These are phyloP conservation scores for Diphasiastrum complanatum DNA, from an alignment of 83 land plant genomes.

Conservation along the genomic window DNA sequence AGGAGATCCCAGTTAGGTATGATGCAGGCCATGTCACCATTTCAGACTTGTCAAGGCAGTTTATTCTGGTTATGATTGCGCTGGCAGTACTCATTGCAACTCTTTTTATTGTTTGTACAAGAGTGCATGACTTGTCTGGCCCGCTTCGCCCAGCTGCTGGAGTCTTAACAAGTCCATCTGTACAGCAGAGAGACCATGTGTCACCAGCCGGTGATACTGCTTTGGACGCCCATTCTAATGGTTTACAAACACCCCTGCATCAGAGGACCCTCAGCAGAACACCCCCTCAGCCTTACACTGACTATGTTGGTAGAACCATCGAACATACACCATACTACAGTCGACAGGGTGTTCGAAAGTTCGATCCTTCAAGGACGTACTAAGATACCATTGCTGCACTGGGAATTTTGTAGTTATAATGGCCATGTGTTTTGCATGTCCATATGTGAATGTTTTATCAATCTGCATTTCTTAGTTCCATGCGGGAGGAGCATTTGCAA, in stretches of 20 bases:
- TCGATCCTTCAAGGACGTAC: constrained; percentile 13
- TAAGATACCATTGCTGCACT: too few species aligned
- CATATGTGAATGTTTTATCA: too few species aligned
- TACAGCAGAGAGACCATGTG: neutral
- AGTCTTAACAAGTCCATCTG: too few species aligned
- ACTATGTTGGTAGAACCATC: constrained; percentile 10
- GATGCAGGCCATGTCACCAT: neutral
- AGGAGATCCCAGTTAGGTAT: constrained; percentile 1
- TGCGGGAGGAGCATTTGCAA: too few species aligned
- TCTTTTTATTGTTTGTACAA: neutral
- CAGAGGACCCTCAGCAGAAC: neutral
- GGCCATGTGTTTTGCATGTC: too few species aligned
- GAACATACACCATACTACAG: constrained; percentile 15
- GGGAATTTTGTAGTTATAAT: too few species aligned
- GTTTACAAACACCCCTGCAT: neutral
- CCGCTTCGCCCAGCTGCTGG: too few species aligned
- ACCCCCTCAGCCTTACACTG: constrained; percentile 13
- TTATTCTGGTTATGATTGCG: neutral
- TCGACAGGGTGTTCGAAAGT: neutral
- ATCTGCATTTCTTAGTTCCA: too few species aligned
- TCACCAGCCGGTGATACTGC: neutral
- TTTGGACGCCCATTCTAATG: neutral
- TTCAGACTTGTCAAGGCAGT: too few species aligned
- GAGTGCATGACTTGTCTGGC: neutral
- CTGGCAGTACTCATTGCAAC: neutral